phyloP scores from a whole-genome alignment of 768 basidiomycete genomes.

The Pisolithus albus region DNA sequence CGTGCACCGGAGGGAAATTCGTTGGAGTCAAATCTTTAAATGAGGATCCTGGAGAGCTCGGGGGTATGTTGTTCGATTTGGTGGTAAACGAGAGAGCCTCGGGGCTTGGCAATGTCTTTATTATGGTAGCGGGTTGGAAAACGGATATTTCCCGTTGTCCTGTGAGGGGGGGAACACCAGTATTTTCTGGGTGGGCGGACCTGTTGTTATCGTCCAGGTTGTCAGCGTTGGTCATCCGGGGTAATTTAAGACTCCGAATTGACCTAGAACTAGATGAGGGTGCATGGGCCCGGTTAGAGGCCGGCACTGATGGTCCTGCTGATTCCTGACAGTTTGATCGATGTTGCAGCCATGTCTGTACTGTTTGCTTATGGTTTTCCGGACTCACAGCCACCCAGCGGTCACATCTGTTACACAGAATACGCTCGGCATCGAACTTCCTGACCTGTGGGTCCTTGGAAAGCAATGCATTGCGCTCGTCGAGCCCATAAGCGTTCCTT shows the following conservation, averaged over 20 bases:
- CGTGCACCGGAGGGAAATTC: constrained; percentile 51
- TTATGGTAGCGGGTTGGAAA: constrained; percentile 23
- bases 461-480: constrained; percentile 53
- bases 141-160: constrained; percentile 18
- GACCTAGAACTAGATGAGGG: constrained; percentile 18
- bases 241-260: constrained; percentile 4
- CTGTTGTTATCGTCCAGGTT: constrained; percentile 3
- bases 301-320: constrained; percentile 4
- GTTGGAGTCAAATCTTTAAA: constrained; percentile 55
- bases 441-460: constrained; percentile 64
- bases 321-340: constrained; percentile 47
- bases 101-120: constrained; percentile 2
- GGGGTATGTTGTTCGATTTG: constrained; percentile 13
- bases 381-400: constrained; percentile 56
- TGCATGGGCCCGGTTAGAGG: constrained; percentile 13
- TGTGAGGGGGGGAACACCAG: constrained; percentile 26
- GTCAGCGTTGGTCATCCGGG: constrained; percentile 1
- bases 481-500: constrained; percentile 52
- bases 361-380: constrained; percentile 54
- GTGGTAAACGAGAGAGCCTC: constrained; percentile 4
- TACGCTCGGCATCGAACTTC: constrained; percentile 67
- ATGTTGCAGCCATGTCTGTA: constrained; percentile 62
- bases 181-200: constrained; percentile 5
- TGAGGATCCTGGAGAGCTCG: constrained; percentile 30
- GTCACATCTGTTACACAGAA: constrained; percentile 64